Conservation (phyloP, 495 filamentous ascomycete species). For the Platismatia glauca region DNA sequence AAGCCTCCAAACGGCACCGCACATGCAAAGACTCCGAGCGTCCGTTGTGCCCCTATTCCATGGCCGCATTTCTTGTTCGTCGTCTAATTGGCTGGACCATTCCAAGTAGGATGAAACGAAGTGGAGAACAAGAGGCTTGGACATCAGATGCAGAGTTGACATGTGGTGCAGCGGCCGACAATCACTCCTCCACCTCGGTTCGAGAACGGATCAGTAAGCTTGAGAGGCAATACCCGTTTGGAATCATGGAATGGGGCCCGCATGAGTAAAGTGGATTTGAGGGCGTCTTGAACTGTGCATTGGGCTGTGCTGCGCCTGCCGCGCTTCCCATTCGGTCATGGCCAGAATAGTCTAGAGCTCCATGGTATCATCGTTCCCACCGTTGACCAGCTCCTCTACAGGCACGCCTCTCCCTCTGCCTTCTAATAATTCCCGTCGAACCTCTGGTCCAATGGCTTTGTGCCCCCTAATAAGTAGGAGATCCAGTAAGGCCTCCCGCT, state of each 20-base stretch:
- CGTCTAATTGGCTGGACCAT: background rate
- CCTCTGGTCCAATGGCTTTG: conserved; percentile 80
- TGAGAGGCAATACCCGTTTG: background rate
- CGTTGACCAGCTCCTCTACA: conserved; percentile 47
- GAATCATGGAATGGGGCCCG: background rate
- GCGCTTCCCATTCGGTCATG: background rate
- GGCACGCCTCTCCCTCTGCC: conserved; percentile 79
- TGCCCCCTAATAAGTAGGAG: conserved; percentile 80
- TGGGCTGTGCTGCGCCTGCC: background rate
- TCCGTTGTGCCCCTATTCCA: background rate
- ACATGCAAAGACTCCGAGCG: background rate
- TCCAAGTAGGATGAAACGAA: background rate
- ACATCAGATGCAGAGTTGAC: background rate
- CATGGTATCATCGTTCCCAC: conserved; percentile 90
- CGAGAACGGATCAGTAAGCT: background rate
- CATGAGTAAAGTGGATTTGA: background rate
- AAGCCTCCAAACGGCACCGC: background rate
- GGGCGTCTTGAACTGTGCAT: background rate
- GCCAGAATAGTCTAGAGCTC: background rate
- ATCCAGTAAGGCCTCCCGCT: conserved; percentile 85
- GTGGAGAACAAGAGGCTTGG: background rate
- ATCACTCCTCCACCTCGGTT: background rate
- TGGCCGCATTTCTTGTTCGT: background rate
- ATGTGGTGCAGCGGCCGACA: background rate
- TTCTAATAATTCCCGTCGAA: conserved; percentile 80